A percentile compares a stretch with the other conserved stretches of the same genome.
Conservation (phyloP, 352 stramenopile genomes). For the Blastocystis sp. region DNA sequence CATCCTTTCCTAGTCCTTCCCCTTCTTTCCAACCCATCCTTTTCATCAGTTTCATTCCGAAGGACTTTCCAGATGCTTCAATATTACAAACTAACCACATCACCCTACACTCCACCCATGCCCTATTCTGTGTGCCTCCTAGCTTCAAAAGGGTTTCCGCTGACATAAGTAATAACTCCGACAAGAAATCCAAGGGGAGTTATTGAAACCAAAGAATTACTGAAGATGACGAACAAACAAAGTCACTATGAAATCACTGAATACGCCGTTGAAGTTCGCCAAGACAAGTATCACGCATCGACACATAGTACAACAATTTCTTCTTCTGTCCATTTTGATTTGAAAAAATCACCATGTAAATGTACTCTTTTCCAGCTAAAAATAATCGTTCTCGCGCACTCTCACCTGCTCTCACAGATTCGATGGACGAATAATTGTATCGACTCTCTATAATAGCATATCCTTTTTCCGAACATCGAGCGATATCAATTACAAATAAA, state of each 20-base stretch:
- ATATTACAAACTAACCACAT: not conserved
- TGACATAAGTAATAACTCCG: slow-evolving; percentile 59
- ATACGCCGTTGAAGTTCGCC: not conserved
- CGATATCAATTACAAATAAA: slow-evolving; percentile 62
- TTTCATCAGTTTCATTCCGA: slow-evolving; percentile 62
- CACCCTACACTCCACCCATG: slow-evolving; percentile 39
- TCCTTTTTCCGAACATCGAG: not conserved
- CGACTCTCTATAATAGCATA: slow-evolving; percentile 48
- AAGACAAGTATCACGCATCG: slow-evolving; percentile 11
- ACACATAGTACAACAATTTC: slow-evolving; percentile 48
- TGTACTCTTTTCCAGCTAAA: slow-evolving; percentile 63
- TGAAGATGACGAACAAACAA: slow-evolving; percentile 38
- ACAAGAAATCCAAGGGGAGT: not conserved
- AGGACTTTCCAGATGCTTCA: slow-evolving; percentile 25
- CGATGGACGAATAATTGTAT: slow-evolving; percentile 33
- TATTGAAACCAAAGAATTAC: not conserved
- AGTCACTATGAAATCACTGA: not conserved
- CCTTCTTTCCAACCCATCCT: slow-evolving; percentile 63
- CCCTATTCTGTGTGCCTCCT: slow-evolving; percentile 62
- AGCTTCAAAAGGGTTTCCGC: slow-evolving; percentile 13
- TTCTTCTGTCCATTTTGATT: slow-evolving; percentile 57
- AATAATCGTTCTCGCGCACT: not conserved
- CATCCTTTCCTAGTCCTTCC: slow-evolving; percentile 54
- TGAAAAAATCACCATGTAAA: slow-evolving; percentile 46
- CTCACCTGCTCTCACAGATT: slow-evolving; percentile 19